A percentile compares a stretch with the other conserved stretches of the same genome.
phyloP scores from a whole-genome alignment of 2,329 filamentous ascomycete genomes.

The Alternaria brassicicola region DNA sequence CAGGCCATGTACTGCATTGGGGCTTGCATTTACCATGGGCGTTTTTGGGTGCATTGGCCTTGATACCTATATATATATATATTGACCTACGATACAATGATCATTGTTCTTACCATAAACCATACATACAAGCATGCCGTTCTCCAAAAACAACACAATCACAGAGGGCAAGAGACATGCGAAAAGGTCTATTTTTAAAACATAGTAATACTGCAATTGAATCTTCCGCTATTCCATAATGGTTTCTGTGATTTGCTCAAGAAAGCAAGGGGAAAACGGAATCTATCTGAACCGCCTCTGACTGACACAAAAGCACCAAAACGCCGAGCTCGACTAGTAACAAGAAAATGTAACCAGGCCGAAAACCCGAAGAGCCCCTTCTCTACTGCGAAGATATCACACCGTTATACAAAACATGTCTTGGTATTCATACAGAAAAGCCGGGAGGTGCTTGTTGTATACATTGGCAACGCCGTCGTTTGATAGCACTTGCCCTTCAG shows the following conservation, averaged over 20 bases:
- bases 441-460: conserved; percentile 3
- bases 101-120: background rate
- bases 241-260: background rate
- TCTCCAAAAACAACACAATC: background rate
- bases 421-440: conserved; percentile 13
- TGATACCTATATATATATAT: background rate
- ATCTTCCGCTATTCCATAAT: background rate
- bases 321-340: conserved; percentile 17
- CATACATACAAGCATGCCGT: background rate
- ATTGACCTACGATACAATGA: background rate
- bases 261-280: background rate
- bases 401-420: conserved; percentile 15
- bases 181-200: background rate
- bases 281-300: background rate
- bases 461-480: background rate
- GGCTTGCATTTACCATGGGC: background rate
- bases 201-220: background rate
- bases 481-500: background rate
- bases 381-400: conserved; percentile 6
- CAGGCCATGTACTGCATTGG: background rate
- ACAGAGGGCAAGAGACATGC: background rate
- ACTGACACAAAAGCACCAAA: background rate
- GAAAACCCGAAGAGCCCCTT: background rate
- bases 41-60: background rate
- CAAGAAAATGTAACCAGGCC: conserved; percentile 6